Percentiles rank a stretch among this genome's conserved stretches.
Conservation (phyloP, 192 early-diverging fungal species). For the Chytriomyces hyalinus region DNA sequence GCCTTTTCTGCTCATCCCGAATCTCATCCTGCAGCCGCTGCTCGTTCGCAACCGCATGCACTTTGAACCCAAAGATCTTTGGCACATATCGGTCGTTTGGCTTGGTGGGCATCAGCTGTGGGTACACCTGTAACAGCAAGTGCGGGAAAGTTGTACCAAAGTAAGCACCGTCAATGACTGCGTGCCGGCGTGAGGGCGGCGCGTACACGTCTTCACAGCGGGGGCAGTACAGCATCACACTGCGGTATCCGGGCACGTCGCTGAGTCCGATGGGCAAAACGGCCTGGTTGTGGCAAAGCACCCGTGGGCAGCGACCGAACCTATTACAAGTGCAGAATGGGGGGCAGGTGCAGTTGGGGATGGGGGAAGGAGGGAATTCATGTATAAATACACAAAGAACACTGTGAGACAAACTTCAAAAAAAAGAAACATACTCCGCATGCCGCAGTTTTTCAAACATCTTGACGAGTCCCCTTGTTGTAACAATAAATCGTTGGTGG, state of each 20-base stretch:
- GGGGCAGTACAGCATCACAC: conserved; percentile 95
- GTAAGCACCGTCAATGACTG: conserved; percentile 90
- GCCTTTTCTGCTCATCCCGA: conserved; percentile 70
- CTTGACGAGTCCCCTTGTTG: conserved; percentile 86
- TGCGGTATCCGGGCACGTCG: conserved; percentile 79
- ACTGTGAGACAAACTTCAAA: conserved; percentile 38
- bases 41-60: conserved; percentile 85
- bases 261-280: conserved; percentile 77
- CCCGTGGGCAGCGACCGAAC: conserved; percentile 90
- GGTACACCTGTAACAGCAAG: conserved; percentile 92
- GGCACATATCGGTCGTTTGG: conserved; percentile 86
- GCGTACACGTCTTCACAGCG: conserved; percentile 97
- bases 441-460: conserved; percentile 97
- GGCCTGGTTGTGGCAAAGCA: conserved; percentile 82
- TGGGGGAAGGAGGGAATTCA: background rate
- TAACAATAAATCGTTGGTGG: conserved; percentile 95
- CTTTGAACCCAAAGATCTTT: conserved; percentile 97
- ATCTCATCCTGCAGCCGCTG: conserved; percentile 90
- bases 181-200: conserved; percentile 86
- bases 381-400: background rate
- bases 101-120: conserved; percentile 77
- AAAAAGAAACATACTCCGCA: conserved; percentile 63
- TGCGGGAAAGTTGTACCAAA: conserved; percentile 97
- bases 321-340: background rate
- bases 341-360: background rate